phyloP scores from a whole-genome alignment of 2,329 filamentous ascomycete species.

The Ceratocystis cubensis region DNA sequence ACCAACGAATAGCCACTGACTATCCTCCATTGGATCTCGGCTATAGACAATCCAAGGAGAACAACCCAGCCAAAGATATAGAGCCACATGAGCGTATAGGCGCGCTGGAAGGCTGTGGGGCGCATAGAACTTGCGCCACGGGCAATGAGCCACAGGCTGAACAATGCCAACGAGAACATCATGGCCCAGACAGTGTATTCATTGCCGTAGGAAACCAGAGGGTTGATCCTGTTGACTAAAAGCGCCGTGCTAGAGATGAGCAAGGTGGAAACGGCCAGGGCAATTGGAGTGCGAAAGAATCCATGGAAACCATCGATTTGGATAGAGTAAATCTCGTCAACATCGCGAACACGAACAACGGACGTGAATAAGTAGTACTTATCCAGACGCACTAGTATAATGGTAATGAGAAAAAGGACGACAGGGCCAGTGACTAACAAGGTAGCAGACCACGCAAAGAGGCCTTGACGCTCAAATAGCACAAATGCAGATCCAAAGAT shows the following conservation, averaged over 20 bases:
- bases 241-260: conserved; percentile 62
- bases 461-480: conserved; percentile 63
- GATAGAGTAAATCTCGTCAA: conserved; percentile 50
- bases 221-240: conserved; percentile 70
- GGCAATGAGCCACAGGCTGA: conserved; percentile 70
- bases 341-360: conserved; percentile 41
- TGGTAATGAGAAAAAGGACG: conserved; percentile 54
- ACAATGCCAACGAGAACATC: conserved; percentile 70
- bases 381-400: conserved; percentile 55
- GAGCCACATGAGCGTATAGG: conserved; percentile 73
- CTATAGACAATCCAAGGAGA: conserved; percentile 59
- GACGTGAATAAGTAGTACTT: conserved; percentile 82
- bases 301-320: conserved; percentile 65
- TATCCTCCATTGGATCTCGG: conserved; percentile 61
- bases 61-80: conserved; percentile 62
- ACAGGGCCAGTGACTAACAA: conserved; percentile 70
- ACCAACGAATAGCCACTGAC: conserved; percentile 69
- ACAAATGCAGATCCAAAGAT: conserved; percentile 70
- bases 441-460: conserved; percentile 80
- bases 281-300: conserved; percentile 70
- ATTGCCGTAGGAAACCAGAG: conserved; percentile 81
- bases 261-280: conserved; percentile 53
- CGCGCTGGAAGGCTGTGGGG: conserved; percentile 73
- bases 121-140: conserved; percentile 65
- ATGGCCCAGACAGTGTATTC: conserved; percentile 67